Evolutionary conservation across 768 basidiomycete genomes (phyloP).

Genomic region (Rhizopogon roseolus): DNA sequence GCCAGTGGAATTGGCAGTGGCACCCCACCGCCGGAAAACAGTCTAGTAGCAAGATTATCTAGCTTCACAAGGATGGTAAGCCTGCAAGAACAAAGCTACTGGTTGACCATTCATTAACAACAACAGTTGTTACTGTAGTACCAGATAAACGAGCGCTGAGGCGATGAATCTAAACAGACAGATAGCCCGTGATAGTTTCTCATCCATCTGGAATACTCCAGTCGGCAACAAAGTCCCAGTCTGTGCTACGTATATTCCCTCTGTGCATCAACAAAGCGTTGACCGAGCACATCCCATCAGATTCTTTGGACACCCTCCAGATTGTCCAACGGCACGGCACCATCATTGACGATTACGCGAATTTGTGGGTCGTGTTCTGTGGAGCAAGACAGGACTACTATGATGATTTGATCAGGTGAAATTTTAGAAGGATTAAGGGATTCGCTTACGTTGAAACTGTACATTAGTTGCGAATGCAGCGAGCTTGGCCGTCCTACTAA

Average conservation of each 20-base stretch:
- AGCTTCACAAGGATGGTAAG: too few species aligned
- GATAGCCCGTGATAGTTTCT: constrained; percentile 64
- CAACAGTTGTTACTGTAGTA: too few species aligned
- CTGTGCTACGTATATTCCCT: constrained; percentile 56
- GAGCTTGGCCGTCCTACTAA: too few species aligned
- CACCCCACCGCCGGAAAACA: too few species aligned
- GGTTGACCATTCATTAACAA: too few species aligned
- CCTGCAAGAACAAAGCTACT: too few species aligned
- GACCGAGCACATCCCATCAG: constrained; percentile 72
- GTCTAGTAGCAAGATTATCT: too few species aligned
- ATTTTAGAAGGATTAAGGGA: constrained; percentile 7
- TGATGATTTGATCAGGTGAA: background rate
- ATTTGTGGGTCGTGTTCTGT: too few species aligned
- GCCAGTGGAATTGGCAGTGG: too few species aligned
- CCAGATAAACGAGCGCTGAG: too few species aligned
- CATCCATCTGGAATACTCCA: constrained; percentile 71
- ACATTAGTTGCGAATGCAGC: constrained; percentile 83
- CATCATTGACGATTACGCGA: constrained; percentile 82
- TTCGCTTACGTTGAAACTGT: constrained; percentile 73
- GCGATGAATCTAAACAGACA: constrained; percentile 26
- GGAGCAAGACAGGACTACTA: constrained; percentile 53
- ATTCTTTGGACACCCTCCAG: constrained; percentile 67
- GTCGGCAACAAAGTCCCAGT: constrained; percentile 67
- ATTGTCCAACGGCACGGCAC: constrained; percentile 68
- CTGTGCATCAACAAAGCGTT: constrained; percentile 67